A percentile compares a stretch with the other conserved stretches of the same genome.
Evolutionary conservation across 2,329 filamentous ascomycete genomes (phyloP).

Genomic region (Dactylellina sp.): DNA sequence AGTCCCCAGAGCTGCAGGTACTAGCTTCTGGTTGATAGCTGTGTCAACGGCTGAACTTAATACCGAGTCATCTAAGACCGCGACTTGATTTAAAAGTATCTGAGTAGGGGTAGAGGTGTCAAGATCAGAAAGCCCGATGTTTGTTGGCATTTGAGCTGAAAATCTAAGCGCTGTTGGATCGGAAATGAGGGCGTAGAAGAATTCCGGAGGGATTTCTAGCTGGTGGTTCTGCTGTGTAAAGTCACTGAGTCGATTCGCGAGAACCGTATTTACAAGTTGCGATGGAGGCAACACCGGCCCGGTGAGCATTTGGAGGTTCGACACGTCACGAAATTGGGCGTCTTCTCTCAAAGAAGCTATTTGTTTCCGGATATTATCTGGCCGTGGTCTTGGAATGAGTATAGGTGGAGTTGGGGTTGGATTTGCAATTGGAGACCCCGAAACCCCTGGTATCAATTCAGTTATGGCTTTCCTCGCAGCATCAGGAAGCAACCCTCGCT

Average conservation of each 20-base stretch:
- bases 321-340: too few species aligned
- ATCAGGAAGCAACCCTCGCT: too few species aligned
- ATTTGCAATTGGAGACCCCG: too few species aligned
- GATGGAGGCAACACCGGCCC: too few species aligned
- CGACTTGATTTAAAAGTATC: neutral
- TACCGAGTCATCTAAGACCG: neutral
- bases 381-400: too few species aligned
- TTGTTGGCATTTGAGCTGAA: neutral
- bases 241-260: neutral
- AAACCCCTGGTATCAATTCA: too few species aligned
- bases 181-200: neutral
- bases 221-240: neutral
- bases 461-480: too few species aligned
- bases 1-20: neutral
- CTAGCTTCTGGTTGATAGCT: neutral
- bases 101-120: neutral
- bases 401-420: too few species aligned
- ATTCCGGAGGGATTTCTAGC: neutral
- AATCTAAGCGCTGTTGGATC: neutral
- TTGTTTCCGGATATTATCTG: too few species aligned
- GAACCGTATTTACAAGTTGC: constrained; percentile 8
- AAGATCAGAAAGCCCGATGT: neutral
- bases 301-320: too few species aligned
- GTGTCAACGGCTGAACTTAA: neutral
- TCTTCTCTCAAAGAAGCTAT: too few species aligned